phyloP scores from a whole-genome alignment of 345 rosid species.

The Physaria fendleri region DNA sequence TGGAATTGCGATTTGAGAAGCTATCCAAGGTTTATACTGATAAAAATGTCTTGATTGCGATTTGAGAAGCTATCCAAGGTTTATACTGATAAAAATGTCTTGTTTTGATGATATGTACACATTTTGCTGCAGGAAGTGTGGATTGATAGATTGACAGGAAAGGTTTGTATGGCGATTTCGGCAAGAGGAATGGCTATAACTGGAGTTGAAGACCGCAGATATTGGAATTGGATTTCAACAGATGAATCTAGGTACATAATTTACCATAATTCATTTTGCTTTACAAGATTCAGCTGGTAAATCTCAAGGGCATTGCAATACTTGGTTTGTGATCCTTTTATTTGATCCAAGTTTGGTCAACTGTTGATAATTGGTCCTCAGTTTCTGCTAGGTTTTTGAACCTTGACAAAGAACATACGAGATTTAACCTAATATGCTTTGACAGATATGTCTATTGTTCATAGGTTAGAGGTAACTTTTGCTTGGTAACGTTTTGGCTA shows the following conservation, averaged over 20 bases:
- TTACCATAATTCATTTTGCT: not conserved
- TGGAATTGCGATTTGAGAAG: not conserved
- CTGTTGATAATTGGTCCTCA: not conserved
- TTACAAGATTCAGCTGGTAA: not conserved
- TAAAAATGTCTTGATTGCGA: not conserved
- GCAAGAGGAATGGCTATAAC: slow-evolving; percentile 79
- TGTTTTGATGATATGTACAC: not conserved
- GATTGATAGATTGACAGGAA: slow-evolving; percentile 81
- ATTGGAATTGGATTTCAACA: slow-evolving; percentile 87
- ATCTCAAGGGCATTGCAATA: not conserved
- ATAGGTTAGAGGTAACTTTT: too few species aligned
- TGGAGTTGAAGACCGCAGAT: slow-evolving; percentile 82
- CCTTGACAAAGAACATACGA: too few species aligned
- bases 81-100: not conserved
- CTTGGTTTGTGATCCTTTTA: not conserved
- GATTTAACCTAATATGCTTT: too few species aligned
- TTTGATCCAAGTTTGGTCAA: not conserved
- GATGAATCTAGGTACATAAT: slow-evolving; percentile 73
- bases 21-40: not conserved
- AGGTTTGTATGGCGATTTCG: slow-evolving; percentile 75
- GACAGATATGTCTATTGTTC: too few species aligned
- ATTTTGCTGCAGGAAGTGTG: slow-evolving; percentile 59
- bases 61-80: not conserved
- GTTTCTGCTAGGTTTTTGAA: not conserved
- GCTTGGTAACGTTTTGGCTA: too few species aligned